These are phyloP conservation scores for Croton laevigatus DNA, from an alignment of 441 rosid genomes.

Conservation along the genomic window DNA sequence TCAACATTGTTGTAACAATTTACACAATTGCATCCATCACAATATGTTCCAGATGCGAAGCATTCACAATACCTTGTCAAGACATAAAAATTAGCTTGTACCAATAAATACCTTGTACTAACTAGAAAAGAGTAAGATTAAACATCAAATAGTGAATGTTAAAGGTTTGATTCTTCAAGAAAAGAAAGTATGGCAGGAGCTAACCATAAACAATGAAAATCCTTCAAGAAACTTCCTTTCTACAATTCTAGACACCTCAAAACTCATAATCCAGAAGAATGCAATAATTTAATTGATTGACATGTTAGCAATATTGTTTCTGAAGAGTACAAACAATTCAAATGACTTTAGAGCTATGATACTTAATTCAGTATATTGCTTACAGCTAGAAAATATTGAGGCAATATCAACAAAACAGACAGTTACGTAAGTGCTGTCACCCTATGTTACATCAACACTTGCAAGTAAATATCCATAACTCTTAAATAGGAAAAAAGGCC, in stretches of 20 bases:
- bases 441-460: conserved; percentile 1
- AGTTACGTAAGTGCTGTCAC: background rate
- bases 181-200: too few species aligned
- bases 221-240: background rate
- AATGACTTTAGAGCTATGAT: background rate
- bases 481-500: background rate
- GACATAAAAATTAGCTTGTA: conserved; percentile 17
- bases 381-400: background rate
- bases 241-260: background rate
- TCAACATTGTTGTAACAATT: conserved; percentile 91
- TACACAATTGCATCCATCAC: conserved; percentile 91
- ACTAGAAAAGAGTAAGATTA: conserved; percentile 4
- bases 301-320: background rate
- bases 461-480: background rate
- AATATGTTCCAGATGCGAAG: conserved; percentile 87
- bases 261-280: background rate
- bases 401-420: background rate
- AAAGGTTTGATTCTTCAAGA: too few species aligned
- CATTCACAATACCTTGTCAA: conserved; percentile 88
- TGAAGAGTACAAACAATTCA: background rate
- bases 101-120: conserved; percentile 7
- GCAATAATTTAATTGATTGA: background rate
- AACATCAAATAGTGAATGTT: background rate
- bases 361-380: background rate
- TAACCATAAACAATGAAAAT: background rate